Conservation (phyloP, 352 stramenopile species). For the Phytophthora litchii region DNA sequence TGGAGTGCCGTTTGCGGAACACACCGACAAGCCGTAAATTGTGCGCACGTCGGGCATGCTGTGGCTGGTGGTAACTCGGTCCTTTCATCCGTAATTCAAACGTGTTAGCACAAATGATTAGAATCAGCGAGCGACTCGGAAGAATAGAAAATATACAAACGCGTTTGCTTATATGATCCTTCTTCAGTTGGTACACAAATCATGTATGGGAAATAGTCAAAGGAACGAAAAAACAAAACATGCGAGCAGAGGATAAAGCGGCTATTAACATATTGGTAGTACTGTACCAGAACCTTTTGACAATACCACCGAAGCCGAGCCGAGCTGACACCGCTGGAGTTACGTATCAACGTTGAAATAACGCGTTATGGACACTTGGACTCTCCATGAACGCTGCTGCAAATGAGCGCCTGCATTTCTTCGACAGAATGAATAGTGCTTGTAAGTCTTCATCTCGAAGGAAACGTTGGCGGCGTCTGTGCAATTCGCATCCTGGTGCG, state of each 20-base stretch:
- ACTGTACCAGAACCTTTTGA: background rate
- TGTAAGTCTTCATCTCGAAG: background rate
- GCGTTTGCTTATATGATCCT: too few species aligned
- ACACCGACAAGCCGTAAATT: too few species aligned
- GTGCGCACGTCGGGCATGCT: too few species aligned
- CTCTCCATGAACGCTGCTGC: background rate
- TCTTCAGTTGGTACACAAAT: too few species aligned
- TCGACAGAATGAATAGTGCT: background rate
- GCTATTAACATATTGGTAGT: background rate
- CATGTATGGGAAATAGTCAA: too few species aligned
- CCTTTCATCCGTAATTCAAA: too few species aligned
- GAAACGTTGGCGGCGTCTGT: background rate
- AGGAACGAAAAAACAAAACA: background rate
- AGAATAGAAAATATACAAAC: too few species aligned
- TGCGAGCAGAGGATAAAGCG: background rate
- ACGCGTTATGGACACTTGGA: background rate
- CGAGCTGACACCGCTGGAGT: background rate
- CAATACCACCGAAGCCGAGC: background rate
- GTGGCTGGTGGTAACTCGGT: too few species aligned
- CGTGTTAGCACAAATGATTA: too few species aligned
- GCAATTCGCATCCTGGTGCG: background rate
- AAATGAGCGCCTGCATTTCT: background rate
- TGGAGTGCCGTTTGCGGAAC: too few species aligned
- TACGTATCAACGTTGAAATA: background rate
- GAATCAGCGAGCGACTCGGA: too few species aligned